Base-by-base conservation (phyloP, 495 filamentous ascomycete species). In the Penicillium bialowiezense region DNA sequence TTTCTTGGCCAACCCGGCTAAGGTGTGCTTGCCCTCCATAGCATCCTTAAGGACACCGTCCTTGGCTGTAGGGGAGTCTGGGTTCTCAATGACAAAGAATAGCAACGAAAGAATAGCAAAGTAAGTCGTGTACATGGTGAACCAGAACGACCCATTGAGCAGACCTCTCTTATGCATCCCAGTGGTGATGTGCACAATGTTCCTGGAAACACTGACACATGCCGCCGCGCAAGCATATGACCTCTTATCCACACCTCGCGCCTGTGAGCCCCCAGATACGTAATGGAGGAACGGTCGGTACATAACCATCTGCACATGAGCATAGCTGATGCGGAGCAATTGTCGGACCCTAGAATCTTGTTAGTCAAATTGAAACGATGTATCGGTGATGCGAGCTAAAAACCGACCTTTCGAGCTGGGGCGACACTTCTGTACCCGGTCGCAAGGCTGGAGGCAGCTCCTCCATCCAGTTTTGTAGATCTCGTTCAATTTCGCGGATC, bases 261-360 rank as follows among this genome's bases (percentile, higher is more conserved):
- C 75, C 48, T 81, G 78, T 18, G 81, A 72, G 17, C 82, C 80
- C 26, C 81, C 81, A 1, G 93, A 91, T 40, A 95, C 87, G 58
- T 97, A 97, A 67, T 98, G 93, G 20, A 97, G 73, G 59, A 97
- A 98, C 0, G 93, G 93, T 7, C 93, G 81, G 60, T 97, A 97
- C 48, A 97, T 83, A 64, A 97, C 86, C 80, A 97, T 88, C 64
- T 97, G 90, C 13, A 93, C 89, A 58, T 97, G 91, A 13, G 87
- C 88, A 64, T 87, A 96, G 26, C 86, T 84, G 62, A 97, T 88
- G 35, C 91, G 82, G 2, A 98, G 76, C 15, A 96, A 74, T 59
- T 95, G 91, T 52, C 91, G 90, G 41, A 91, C 79, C 48, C 90
- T 95, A 52, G 10, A 26, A 9, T 37, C 41, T 12, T 20, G 43